Conservation (phyloP, 495 filamentous ascomycete genomes). For the Neurospora sp. region DNA sequence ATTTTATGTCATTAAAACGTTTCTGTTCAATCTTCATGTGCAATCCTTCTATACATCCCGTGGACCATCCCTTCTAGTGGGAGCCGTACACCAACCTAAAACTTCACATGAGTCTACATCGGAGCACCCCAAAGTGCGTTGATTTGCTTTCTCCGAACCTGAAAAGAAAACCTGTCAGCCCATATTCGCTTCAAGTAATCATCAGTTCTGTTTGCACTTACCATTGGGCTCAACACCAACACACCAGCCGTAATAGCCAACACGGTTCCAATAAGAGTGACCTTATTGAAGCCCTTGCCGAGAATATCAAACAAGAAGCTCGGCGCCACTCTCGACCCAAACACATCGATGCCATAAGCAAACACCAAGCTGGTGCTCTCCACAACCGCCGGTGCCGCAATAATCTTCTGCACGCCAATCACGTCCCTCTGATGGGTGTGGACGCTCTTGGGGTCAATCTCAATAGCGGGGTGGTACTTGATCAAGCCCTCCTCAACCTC, state of each 20-base stretch:
- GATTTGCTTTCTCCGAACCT: slow-evolving; percentile 34
- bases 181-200: neutral
- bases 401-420: slow-evolving; percentile 58
- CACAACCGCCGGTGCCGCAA: slow-evolving; percentile 65
- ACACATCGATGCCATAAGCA: slow-evolving; percentile 82
- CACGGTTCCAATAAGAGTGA: slow-evolving; percentile 75
- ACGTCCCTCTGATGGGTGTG: slow-evolving; percentile 79
- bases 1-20: neutral
- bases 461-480: slow-evolving; percentile 62
- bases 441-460: slow-evolving; percentile 74
- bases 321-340: slow-evolving; percentile 73
- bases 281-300: slow-evolving; percentile 84
- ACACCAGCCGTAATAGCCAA: slow-evolving; percentile 66
- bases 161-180: neutral
- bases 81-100: neutral
- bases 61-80: neutral
- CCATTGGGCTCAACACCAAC: slow-evolving; percentile 70
- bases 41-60: neutral
- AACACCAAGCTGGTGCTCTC: slow-evolving; percentile 91
- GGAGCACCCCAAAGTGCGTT: slow-evolving; percentile 24
- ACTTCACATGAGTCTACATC: neutral
- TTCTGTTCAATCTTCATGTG: neutral
- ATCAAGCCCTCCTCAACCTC: slow-evolving; percentile 80
- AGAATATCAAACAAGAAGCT: slow-evolving; percentile 85
- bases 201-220: slow-evolving; percentile 37